Percentiles rank a stretch among this genome's conserved stretches.
Conservation (phyloP, 2,329 filamentous ascomycete genomes). For the Rhinocladiella similis region DNA sequence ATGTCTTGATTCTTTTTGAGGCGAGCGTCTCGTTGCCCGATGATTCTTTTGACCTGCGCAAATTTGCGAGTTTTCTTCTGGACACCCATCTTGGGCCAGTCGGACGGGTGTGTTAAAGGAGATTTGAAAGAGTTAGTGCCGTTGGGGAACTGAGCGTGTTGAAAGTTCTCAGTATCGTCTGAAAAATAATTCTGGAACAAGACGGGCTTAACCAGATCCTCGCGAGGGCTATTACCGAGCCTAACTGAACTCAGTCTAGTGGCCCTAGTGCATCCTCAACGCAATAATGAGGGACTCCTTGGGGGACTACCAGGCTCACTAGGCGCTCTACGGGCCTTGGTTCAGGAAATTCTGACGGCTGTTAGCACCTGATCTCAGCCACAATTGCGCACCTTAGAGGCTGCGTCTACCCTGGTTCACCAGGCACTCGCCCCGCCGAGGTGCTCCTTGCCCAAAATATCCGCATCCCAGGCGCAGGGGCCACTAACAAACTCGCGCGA, state of each 20-base stretch:
- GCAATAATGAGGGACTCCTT: too few species aligned
- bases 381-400: constrained; percentile 4
- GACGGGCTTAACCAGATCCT: constrained; percentile 11
- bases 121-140: not conserved
- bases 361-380: not conserved
- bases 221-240: constrained; percentile 13
- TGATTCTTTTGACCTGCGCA: constrained; percentile 75
- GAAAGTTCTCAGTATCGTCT: too few species aligned
- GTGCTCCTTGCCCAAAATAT: not conserved
- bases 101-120: not conserved
- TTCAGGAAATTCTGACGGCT: too few species aligned
- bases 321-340: not conserved
- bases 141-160: not conserved
- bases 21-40: constrained; percentile 76
- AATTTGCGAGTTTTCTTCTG: constrained; percentile 93
- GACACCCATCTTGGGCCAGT: constrained; percentile 69
- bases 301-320: too few species aligned
- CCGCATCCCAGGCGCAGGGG: constrained; percentile 2
- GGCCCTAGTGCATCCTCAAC: not conserved
- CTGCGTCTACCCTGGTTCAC: not conserved
- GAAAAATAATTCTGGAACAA: constrained; percentile 14
- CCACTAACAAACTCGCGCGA: constrained; percentile 4
- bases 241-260: constrained; percentile 10
- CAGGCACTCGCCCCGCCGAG: not conserved
- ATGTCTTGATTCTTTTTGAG: constrained; percentile 79